A percentile compares a stretch with the other conserved stretches of the same genome.
Conservation (phyloP, 2,329 filamentous ascomycete species). For the Botrytis sinoallii region DNA sequence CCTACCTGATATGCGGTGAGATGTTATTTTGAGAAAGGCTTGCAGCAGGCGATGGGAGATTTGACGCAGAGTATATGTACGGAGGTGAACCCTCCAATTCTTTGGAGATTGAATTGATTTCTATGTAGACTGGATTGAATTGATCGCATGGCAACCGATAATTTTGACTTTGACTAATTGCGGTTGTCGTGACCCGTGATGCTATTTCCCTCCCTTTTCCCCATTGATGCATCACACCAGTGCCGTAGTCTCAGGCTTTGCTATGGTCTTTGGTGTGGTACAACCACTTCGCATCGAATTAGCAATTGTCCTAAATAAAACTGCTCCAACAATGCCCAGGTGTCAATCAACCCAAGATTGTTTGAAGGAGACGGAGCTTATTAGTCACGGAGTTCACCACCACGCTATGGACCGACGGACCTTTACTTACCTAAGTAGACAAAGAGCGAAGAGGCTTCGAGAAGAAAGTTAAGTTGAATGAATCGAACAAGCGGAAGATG, state of each 20-base stretch:
- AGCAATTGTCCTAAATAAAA: neutral
- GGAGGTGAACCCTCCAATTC: neutral
- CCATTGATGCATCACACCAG: neutral
- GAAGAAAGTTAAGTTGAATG: neutral
- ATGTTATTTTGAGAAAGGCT: slow-evolving; percentile 10
- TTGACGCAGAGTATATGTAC: neutral
- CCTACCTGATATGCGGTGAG: slow-evolving; percentile 12
- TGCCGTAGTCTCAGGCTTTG: neutral
- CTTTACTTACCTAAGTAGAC: neutral
- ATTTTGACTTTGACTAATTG: neutral
- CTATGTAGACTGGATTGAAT: too few species aligned
- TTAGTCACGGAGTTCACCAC: neutral
- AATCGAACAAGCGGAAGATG: neutral
- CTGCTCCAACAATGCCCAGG: neutral
- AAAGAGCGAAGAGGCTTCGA: neutral
- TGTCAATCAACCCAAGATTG: neutral
- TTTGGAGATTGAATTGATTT: too few species aligned
- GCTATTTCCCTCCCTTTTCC: neutral
- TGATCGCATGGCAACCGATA: neutral
- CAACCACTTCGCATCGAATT: neutral
- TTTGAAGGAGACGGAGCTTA: neutral
- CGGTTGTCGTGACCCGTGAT: neutral
- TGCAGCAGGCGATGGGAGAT: neutral
- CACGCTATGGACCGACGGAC: neutral
- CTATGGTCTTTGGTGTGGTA: neutral